Conservation (phyloP, 2,329 filamentous ascomycete species). For the Polychaeton citri region DNA sequence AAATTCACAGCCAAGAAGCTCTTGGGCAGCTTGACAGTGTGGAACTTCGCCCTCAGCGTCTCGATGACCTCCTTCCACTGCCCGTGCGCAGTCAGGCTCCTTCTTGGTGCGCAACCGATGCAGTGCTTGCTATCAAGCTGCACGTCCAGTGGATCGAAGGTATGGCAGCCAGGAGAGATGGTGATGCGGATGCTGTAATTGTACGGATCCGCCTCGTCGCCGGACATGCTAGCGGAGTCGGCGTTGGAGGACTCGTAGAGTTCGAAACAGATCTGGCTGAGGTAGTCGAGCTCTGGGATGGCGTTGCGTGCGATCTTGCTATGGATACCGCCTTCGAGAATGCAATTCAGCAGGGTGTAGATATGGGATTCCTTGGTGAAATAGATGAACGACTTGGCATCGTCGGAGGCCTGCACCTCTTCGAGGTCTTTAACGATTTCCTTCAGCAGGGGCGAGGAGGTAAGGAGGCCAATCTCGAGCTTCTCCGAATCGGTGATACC, state of each 20-base stretch:
- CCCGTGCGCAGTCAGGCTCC: slow-evolving; percentile 77
- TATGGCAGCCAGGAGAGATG: slow-evolving; percentile 89
- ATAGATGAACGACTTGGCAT: slow-evolving; percentile 94
- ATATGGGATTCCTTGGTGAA: slow-evolving; percentile 99
- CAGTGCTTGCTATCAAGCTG: slow-evolving; percentile 93
- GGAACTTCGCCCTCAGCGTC: slow-evolving; percentile 85
- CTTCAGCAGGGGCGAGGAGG: slow-evolving; percentile 81
- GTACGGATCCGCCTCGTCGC: slow-evolving; percentile 32
- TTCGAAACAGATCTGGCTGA: slow-evolving; percentile 96
- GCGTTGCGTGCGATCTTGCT: slow-evolving; percentile 93
- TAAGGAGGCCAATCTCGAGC: slow-evolving; percentile 92
- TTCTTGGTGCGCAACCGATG: slow-evolving; percentile 82
- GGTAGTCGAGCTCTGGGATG: slow-evolving; percentile 93
- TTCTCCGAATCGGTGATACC: slow-evolving; percentile 93
- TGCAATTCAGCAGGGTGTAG: slow-evolving; percentile 94
- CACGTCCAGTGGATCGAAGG: slow-evolving; percentile 90
- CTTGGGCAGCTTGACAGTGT: slow-evolving; percentile 49
- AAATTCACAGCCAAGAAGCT: slow-evolving; percentile 39
- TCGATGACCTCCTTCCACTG: slow-evolving; percentile 98
- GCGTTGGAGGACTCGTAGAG: slow-evolving; percentile 88
- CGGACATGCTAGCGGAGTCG: slow-evolving; percentile 33
- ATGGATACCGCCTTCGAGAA: slow-evolving; percentile 89
- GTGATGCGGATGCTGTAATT: slow-evolving; percentile 95
- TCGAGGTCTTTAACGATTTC: slow-evolving; percentile 96
- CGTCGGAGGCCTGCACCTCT: slow-evolving; percentile 87